Percentiles rank a stretch among this genome's conserved stretches.
Conservation (phyloP, 176 grass and related monocot genomes). For the Canna indica region DNA sequence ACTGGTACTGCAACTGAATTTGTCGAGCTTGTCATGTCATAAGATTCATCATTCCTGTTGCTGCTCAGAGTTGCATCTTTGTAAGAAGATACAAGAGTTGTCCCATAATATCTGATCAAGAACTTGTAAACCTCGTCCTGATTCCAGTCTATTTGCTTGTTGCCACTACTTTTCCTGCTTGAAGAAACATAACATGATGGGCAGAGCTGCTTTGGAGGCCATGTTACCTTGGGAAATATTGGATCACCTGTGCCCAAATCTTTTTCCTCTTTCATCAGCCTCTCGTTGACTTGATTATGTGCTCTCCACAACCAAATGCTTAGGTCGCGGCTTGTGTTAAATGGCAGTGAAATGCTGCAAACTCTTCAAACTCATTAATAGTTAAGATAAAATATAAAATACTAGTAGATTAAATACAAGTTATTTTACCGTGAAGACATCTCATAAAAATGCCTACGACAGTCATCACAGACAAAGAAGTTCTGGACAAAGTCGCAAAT, state of each 20-base stretch:
- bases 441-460: constrained; percentile 66
- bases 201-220: constrained; percentile 74
- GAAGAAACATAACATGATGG: constrained; percentile 58
- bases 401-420: neutral
- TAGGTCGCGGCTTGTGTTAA: constrained; percentile 58
- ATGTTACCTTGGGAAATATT: constrained; percentile 62
- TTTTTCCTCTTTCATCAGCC: constrained; percentile 88
- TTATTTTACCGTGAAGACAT: constrained; percentile 71
- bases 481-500: constrained; percentile 93
- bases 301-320: constrained; percentile 82
- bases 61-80: constrained; percentile 26
- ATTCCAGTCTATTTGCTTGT: constrained; percentile 47
- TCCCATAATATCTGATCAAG: constrained; percentile 74
- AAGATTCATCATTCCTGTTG: constrained; percentile 28
- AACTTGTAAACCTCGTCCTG: constrained; percentile 74
- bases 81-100: constrained; percentile 47
- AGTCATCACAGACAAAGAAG: constrained; percentile 95
- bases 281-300: constrained; percentile 91
- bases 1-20: constrained; percentile 50
- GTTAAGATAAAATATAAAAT: neutral
- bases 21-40: constrained; percentile 17
- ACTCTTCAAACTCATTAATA: constrained; percentile 12
- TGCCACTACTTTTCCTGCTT: constrained; percentile 19
- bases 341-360: constrained; percentile 68
- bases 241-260: constrained; percentile 56